phyloP scores from a whole-genome alignment of 805 yeast species.

The Candida parachauliodes region DNA sequence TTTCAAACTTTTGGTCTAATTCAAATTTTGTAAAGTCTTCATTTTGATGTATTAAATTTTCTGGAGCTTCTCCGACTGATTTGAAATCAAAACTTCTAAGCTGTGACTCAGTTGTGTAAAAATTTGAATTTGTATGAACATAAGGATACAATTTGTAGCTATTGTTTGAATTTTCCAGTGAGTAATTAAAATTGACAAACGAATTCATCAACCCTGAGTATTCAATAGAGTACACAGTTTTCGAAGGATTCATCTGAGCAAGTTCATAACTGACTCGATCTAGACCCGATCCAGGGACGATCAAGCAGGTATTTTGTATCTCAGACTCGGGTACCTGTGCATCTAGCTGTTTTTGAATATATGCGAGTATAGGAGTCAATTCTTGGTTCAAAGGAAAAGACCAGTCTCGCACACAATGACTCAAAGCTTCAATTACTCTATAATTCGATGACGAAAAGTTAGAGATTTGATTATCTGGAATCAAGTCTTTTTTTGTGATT shows the following conservation, averaged over 20 bases:
- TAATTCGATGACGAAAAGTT: slow-evolving; percentile 13
- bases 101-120: slow-evolving; percentile 14
- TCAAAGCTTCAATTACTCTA: slow-evolving; percentile 60
- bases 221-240: slow-evolving; percentile 73
- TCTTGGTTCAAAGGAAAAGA: slow-evolving; percentile 19
- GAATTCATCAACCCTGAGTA: slow-evolving; percentile 72
- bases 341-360: slow-evolving; percentile 44
- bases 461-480: slow-evolving; percentile 5
- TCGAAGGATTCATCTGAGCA: slow-evolving; percentile 29
- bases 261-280: slow-evolving; percentile 75
- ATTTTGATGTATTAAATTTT: slow-evolving; percentile 44
- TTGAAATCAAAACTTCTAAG: slow-evolving; percentile 23
- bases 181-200: slow-evolving; percentile 55
- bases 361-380: slow-evolving; percentile 50
- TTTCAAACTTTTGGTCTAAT: slow-evolving; percentile 20
- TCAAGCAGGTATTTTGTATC: slow-evolving; percentile 42
- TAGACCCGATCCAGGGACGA: slow-evolving; percentile 87
- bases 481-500: slow-evolving; percentile 34
- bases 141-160: slow-evolving; percentile 36
- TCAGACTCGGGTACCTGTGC: slow-evolving; percentile 24
- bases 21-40: slow-evolving; percentile 64
- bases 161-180: slow-evolving; percentile 18
- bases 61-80: slow-evolving; percentile 33
- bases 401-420: slow-evolving; percentile 84
- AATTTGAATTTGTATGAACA: slow-evolving; percentile 49